Percentiles rank a stretch among this genome's conserved stretches.
These are phyloP conservation scores for Spinellus fusiger DNA, from an alignment of 192 early-diverging fungal genomes.

Conservation along the genomic window DNA sequence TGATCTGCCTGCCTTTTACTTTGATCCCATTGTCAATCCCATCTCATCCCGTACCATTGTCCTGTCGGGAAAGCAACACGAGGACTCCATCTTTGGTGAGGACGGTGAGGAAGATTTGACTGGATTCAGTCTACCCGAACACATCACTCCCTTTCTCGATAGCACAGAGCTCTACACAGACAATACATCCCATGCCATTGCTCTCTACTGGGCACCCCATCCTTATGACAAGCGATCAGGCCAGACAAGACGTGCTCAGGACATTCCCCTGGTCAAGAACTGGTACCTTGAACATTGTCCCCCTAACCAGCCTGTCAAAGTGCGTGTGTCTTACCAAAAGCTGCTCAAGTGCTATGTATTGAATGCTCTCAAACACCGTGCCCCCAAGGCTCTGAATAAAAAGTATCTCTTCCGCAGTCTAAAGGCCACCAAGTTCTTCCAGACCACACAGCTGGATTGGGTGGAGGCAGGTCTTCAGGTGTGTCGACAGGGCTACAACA, in stretches of 20 bases:
- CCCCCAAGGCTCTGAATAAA: conserved; percentile 85
- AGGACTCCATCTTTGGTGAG: conserved; percentile 64
- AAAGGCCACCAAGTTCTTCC: conserved; percentile 97
- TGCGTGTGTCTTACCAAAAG: conserved; percentile 98
- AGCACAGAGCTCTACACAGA: conserved; percentile 78
- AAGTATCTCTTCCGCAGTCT: conserved; percentile 95
- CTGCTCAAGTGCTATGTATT: conserved; percentile 94
- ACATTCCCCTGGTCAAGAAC: conserved; percentile 91
- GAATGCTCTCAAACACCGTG: conserved; percentile 83
- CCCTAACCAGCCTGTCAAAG: conserved; percentile 90
- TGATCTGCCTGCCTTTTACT: conserved; percentile 97
- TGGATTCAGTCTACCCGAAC: conserved; percentile 80
- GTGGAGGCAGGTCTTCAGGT: conserved; percentile 99
- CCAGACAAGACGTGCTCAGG: conserved; percentile 81
- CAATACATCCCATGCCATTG: conserved; percentile 88
- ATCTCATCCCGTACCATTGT: conserved; percentile 76
- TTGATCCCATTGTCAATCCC: conserved; percentile 96
- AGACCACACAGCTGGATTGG: conserved; percentile 97
- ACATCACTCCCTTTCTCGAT: conserved; percentile 74
- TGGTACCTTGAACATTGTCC: conserved; percentile 99
- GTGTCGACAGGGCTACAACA: conserved; percentile 97
- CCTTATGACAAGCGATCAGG: conserved; percentile 94
- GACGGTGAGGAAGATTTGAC: conserved; percentile 79
- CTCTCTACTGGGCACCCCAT: conserved; percentile 96
- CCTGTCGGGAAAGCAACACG: conserved; percentile 41